These are phyloP conservation scores for Diaporthe sp. DNA, from an alignment of 2,329 filamentous ascomycete genomes.

Conservation along the genomic window DNA sequence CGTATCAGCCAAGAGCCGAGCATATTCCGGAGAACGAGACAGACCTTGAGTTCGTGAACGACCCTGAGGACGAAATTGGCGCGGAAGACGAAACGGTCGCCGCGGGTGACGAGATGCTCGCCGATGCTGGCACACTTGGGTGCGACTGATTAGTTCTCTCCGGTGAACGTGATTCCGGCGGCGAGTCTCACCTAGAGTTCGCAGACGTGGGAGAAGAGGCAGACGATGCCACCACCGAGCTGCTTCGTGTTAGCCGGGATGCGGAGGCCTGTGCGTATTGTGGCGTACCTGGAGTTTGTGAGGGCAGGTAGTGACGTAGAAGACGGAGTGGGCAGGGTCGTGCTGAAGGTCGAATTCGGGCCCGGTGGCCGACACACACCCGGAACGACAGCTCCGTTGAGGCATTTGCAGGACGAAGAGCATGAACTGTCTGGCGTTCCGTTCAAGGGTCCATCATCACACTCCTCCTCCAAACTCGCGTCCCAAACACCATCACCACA, in stretches of 20 bases:
- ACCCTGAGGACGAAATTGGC: background rate
- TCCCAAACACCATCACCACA: constrained; percentile 52
- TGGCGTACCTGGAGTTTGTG: constrained; percentile 25
- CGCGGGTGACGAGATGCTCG: background rate
- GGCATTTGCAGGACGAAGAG: constrained; percentile 51
- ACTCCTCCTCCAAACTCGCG: constrained; percentile 49
- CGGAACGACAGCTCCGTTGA: constrained; percentile 42
- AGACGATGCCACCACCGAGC: constrained; percentile 16
- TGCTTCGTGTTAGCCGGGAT: background rate
- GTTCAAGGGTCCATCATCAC: constrained; percentile 50
- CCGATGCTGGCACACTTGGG: background rate
- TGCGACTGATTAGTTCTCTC: background rate
- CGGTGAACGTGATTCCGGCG: no score
- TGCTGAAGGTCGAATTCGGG: constrained; percentile 33
- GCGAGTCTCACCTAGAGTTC: constrained; percentile 26
- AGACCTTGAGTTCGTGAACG: constrained; percentile 28
- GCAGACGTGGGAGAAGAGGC: background rate
- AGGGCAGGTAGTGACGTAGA: background rate
- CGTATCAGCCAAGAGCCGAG: background rate
- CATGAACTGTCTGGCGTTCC: constrained; percentile 47
- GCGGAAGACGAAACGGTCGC: background rate
- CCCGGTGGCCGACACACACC: constrained; percentile 38
- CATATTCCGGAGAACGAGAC: background rate
- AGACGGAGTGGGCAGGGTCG: constrained; percentile 28
- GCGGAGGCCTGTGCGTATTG: background rate